Evolutionary conservation across 768 basidiomycete species (phyloP), one percentile per base, ranked within the genome.

Genomic region (Neoboletus subvelutipes): DNA sequence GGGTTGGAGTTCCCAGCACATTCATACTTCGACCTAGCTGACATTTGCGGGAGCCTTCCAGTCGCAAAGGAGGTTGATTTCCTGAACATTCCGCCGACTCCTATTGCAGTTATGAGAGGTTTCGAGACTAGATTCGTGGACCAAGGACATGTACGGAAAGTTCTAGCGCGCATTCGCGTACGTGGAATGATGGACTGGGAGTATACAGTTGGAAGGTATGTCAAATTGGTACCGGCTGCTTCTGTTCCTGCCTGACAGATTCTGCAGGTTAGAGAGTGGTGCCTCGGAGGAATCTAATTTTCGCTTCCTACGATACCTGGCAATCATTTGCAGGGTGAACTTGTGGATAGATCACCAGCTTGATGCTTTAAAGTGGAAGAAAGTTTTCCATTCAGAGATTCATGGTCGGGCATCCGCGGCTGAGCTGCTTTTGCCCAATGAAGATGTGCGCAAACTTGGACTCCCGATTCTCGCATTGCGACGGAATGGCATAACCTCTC

Each of bases 361-460:
- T 13, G n/a, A 20, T n/a, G 53, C 51, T 36, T 45, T 58, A 33
- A 54, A 22, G 48, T 29, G 12, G 40, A 60, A 36, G 22, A 37
- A 18, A 40, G 17, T 61, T 4, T 63, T 63, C n/a, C 50, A 22
- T 36, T 60, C 62, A 13, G 17, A 47, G 15, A 22, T 13, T 17
- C 48, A 48, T 34, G 48, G 53, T 29, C 57, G 15, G 40, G 29
- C 29, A 37, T 50, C 56, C 17, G 55, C 42, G 20, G 50, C 45
- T n/a, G 83, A 91, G 53, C 73, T 98, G 11, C 96, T 94, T 67
- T 90, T 95, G 63, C 96, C 95, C 1, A 61, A 81, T 0, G 84
- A 85, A 31, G 74, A 78, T 2, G 80, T 93, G 54, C 79, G 88
- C 22, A 75, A 80, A 42, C 75, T 98, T 8, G 82, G 81, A 13